Percentiles rank a stretch among this genome's conserved stretches.
Conservation (phyloP, 345 rosid species). For the Gossypium mustelinum region DNA sequence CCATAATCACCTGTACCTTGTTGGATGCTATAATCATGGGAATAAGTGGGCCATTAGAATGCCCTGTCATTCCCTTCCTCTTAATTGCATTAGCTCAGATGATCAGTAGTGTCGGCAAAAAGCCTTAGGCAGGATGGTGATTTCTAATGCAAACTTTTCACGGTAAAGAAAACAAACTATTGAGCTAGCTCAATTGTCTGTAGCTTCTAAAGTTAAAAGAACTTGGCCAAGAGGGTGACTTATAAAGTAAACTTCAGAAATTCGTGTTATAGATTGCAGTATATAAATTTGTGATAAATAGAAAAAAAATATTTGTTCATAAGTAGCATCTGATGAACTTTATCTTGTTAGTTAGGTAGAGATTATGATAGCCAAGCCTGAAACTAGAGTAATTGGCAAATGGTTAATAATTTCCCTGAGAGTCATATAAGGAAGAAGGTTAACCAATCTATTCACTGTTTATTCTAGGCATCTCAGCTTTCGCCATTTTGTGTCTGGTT, state of each 20-base stretch:
- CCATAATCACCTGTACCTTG: background rate
- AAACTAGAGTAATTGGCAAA: background rate
- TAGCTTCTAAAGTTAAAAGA: background rate
- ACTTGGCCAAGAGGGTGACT: background rate
- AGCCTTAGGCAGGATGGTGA: background rate
- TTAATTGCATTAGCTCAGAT: background rate
- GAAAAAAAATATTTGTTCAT: background rate
- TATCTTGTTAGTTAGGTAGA: background rate
- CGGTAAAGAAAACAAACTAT: background rate
- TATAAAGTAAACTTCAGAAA: background rate
- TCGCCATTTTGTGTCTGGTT: background rate
- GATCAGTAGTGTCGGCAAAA: background rate
- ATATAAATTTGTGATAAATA: background rate
- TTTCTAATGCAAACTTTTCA: background rate
- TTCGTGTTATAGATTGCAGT: background rate
- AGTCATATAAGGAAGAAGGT: background rate
- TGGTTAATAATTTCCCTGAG: background rate
- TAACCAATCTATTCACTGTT: background rate
- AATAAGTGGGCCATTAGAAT: background rate
- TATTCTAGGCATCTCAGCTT: background rate
- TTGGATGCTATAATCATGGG: background rate
- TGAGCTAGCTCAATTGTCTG: background rate
- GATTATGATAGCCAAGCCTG: background rate
- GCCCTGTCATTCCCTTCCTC: background rate
- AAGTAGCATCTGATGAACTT: background rate